Evolutionary conservation across 331 rosid species (phyloP), one percentile per base, ranked within the genome.

Genomic region (Malus hybrid): DNA sequence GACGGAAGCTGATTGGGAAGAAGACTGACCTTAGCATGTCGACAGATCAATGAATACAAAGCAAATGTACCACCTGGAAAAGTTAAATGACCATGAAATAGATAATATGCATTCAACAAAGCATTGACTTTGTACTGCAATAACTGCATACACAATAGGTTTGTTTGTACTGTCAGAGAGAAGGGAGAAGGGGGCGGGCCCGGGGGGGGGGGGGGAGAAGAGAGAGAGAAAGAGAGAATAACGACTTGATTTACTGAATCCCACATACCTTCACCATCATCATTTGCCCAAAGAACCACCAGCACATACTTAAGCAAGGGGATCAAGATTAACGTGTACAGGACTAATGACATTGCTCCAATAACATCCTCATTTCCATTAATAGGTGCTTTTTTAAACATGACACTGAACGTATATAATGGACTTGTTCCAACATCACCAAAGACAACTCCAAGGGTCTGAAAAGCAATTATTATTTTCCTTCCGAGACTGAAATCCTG

Each of bases 391-490:
- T 95, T 77, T 77, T 85, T 89, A 78, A 95, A 95, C 96, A 95
- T 92, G 70, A 95, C 99, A 73, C 92, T 84, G 82, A 95, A 90
- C 28, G 99, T 90, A 81, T 95, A 95, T 78, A 95, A 80, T 42
- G 99, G 99, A 78, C 99, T 92, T 15, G 99, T 95, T 73, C 97
- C 99, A 86, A 95, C 99, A 83, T 95, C 99, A 68, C 99, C 99
- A 85, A 95, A 95, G 67, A 95, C 97, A 79, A 95, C 92, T 78
- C 99, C 99, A 74, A 92, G 97, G 61, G 97, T 95, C 80, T 95
- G 97, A 79, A 89, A 95, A 79, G 91, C 92, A 83, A 95, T 83
- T 75, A 74, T 36, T 76, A 95, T 81, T 65, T 70, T 88, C 88
- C 81, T 92, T 63, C 93, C 96, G 79, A 84, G 5, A 65, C 87